Conservation (phyloP, 306 rosid genomes). For the Rosa multiflora region DNA sequence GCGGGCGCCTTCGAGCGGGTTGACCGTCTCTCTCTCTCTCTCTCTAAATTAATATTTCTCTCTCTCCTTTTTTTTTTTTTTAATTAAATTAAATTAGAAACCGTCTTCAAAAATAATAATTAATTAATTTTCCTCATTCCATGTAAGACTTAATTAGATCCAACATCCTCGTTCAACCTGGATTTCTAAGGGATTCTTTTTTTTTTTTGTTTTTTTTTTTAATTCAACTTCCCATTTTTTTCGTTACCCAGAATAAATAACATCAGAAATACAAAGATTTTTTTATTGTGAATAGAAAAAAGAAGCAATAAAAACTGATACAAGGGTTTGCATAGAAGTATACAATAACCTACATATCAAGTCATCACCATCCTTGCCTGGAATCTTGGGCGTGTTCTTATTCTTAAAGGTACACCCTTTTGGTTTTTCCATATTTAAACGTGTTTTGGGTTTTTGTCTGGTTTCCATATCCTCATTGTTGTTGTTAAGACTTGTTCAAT, state of each 20-base stretch:
- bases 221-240: background rate
- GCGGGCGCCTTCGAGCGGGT: constrained; percentile 21
- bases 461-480: constrained; percentile 23
- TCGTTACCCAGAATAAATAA: background rate
- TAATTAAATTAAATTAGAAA: background rate
- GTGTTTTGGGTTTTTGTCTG: background rate
- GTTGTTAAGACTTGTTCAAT: constrained; percentile 21
- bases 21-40: background rate
- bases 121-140: constrained; percentile 1
- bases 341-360: constrained; percentile 15
- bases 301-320: background rate
- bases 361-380: constrained; percentile 19
- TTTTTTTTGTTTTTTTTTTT: background rate
- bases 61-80: background rate
- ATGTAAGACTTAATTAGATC: constrained; percentile 14
- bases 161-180: constrained; percentile 22
- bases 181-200: background rate
- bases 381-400: constrained; percentile 4
- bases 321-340: background rate
- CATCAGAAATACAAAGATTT: constrained; percentile 6
- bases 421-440: background rate
- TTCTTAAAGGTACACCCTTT: constrained; percentile 17
- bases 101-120: background rate
- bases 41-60: background rate
- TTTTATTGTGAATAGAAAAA: background rate